These are phyloP conservation scores for Nemania sp. DNA, from an alignment of 2,329 filamentous ascomycete species.

Conservation along the genomic window DNA sequence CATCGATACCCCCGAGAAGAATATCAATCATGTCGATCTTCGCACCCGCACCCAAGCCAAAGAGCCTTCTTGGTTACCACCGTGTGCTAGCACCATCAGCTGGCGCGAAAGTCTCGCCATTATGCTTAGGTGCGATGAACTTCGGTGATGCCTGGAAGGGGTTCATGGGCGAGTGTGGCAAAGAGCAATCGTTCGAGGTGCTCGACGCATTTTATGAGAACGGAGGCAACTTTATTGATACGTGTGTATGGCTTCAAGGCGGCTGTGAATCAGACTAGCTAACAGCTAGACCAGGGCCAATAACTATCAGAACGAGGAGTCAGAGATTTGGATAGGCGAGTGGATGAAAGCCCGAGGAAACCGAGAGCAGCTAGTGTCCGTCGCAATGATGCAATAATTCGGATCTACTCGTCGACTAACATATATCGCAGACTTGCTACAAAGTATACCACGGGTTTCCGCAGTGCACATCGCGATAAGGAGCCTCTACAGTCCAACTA, in stretches of 20 bases:
- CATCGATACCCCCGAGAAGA: no score
- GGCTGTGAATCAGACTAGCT: no score
- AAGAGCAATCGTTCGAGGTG: slow-evolving; percentile 66
- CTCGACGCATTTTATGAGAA: slow-evolving; percentile 67
- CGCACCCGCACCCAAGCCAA: slow-evolving; percentile 53
- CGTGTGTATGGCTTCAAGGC: slow-evolving; percentile 41
- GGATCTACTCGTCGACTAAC: no score
- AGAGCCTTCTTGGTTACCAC: slow-evolving; percentile 65
- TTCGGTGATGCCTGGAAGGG: slow-evolving; percentile 60
- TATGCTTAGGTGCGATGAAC: slow-evolving; percentile 66
- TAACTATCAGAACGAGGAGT: slow-evolving; percentile 73
- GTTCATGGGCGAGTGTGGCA: slow-evolving; percentile 65
- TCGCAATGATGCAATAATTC: neutral
- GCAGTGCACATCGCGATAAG: slow-evolving; percentile 55
- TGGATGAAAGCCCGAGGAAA: slow-evolving; percentile 74
- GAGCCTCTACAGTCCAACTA: no score
- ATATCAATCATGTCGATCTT: slow-evolving; percentile 26
- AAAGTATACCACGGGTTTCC: neutral
- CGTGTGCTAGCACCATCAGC: slow-evolving; percentile 64
- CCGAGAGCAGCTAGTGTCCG: slow-evolving; percentile 71
- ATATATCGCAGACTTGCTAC: neutral
- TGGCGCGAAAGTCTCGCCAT: slow-evolving; percentile 64
- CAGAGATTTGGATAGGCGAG: slow-evolving; percentile 75
- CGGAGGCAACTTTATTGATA: slow-evolving; percentile 78
- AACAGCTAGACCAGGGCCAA: slow-evolving; percentile 55